Conservation (phyloP, 2,329 filamentous ascomycete genomes). For the Drechslerella stenobrocha region DNA sequence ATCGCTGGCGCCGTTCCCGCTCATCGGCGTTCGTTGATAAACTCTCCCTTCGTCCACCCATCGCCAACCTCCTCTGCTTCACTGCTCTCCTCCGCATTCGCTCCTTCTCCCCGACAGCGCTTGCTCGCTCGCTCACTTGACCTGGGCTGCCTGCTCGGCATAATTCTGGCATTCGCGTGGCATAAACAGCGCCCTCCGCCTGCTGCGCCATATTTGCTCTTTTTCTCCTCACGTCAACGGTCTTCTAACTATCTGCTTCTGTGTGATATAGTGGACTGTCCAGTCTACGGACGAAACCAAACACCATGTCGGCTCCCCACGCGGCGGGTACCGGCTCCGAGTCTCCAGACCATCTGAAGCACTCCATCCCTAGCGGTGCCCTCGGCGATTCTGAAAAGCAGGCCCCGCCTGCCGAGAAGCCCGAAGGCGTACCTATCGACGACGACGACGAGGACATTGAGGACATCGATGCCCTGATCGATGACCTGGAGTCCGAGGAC, state of each 20-base stretch:
- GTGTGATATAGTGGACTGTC: conserved; percentile 34
- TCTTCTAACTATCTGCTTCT: conserved; percentile 24
- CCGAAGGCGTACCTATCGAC: conserved; percentile 55
- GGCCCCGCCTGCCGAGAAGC: conserved; percentile 48
- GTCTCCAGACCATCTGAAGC: conserved; percentile 59
- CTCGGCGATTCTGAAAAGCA: conserved; percentile 62
- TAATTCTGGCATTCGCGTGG: not conserved
- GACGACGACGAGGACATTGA: conserved; percentile 76
- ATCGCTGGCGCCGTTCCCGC: not conserved
- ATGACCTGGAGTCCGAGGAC: conserved; percentile 81
- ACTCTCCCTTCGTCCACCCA: not conserved
- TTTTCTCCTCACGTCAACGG: not conserved
- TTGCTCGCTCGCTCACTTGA: not conserved
- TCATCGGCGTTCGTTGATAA: too few relatives aligned
- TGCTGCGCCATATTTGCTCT: not conserved
- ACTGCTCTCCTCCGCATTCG: not conserved
- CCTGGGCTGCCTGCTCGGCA: not conserved
- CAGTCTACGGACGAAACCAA: conserved; percentile 47
- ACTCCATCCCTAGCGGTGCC: conserved; percentile 67
- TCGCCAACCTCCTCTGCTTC: not conserved
- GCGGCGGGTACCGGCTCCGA: conserved; percentile 45
- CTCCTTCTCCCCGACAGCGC: too few relatives aligned
- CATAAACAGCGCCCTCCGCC: too few relatives aligned
- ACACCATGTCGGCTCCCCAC: conserved; percentile 51
- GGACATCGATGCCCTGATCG: conserved; percentile 83